Conservation (phyloP, 2,329 filamentous ascomycete species). For the Apiospora koreana region DNA sequence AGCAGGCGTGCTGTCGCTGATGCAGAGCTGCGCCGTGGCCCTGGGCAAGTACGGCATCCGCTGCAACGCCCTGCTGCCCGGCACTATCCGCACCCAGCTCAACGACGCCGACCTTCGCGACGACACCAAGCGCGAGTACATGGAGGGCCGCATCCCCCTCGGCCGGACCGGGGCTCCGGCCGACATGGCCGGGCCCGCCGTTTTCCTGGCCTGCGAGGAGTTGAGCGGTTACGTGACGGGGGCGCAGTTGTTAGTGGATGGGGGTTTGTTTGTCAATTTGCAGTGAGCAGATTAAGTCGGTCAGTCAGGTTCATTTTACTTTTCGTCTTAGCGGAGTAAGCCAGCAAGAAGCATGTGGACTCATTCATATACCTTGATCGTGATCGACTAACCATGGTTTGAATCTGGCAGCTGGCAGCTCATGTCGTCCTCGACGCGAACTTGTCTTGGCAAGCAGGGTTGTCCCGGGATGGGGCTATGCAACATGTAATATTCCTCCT, state of each 20-base stretch:
- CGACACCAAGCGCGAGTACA: slow-evolving; percentile 71
- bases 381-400: too few relatives aligned
- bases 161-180: slow-evolving; percentile 69
- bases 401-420: too few relatives aligned
- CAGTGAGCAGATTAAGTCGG: slow-evolving; percentile 62
- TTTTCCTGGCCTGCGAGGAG: slow-evolving; percentile 79
- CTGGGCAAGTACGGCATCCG: slow-evolving; percentile 74
- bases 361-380: too few relatives aligned
- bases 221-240: slow-evolving; percentile 82
- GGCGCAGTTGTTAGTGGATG: slow-evolving; percentile 82
- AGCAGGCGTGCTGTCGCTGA: slow-evolving; percentile 76
- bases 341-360: too few relatives aligned
- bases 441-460: too few relatives aligned
- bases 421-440: too few relatives aligned
- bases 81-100: slow-evolving; percentile 80
- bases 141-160: slow-evolving; percentile 79
- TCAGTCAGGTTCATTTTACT: too few relatives aligned
- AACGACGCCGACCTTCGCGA: slow-evolving; percentile 82
- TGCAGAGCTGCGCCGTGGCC: slow-evolving; percentile 81
- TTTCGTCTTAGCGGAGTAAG: too few relatives aligned
- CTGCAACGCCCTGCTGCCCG: slow-evolving; percentile 82
- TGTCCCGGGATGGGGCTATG: too few relatives aligned
- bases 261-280: slow-evolving; percentile 86
- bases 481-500: too few relatives aligned
- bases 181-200: slow-evolving; percentile 82